Evolutionary conservation across 345 rosid species (phyloP).

Genomic region (Microcos paniculata): DNA sequence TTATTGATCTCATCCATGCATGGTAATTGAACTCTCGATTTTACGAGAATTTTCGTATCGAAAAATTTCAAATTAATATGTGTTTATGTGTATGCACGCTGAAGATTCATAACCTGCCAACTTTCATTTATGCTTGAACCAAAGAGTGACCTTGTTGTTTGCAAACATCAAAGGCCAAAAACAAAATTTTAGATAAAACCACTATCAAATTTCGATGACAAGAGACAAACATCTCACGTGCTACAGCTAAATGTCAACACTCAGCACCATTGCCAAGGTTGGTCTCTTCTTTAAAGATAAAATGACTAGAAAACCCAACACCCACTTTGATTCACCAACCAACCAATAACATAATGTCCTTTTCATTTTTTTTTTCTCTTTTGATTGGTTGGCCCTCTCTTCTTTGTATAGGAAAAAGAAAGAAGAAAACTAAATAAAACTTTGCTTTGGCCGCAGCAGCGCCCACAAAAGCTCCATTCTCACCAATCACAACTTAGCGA

Average conservation of each 20-base stretch:
- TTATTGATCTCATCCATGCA: too few species aligned
- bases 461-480: constrained; percentile 37
- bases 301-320: constrained; percentile 24
- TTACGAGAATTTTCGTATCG: too few species aligned
- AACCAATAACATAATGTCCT: constrained; percentile 31
- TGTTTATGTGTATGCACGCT: too few species aligned
- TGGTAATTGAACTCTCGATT: too few species aligned
- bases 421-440: too few species aligned
- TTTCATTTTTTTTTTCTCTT: constrained; percentile 17
- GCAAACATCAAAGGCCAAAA: too few species aligned
- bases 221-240: constrained; percentile 23
- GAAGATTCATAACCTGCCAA: too few species aligned
- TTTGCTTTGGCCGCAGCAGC: constrained; percentile 21
- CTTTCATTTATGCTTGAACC: too few species aligned
- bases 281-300: neutral
- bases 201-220: neutral
- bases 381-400: constrained; percentile 30
- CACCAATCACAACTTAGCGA: constrained; percentile 76
- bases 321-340: neutral
- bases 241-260: constrained; percentile 30
- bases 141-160: too few species aligned
- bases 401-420: too few species aligned
- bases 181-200: neutral
- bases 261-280: constrained; percentile 15
- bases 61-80: too few species aligned